phyloP scores from a whole-genome alignment of 805 yeast species.

The Myxozyma vanderwaltii region DNA sequence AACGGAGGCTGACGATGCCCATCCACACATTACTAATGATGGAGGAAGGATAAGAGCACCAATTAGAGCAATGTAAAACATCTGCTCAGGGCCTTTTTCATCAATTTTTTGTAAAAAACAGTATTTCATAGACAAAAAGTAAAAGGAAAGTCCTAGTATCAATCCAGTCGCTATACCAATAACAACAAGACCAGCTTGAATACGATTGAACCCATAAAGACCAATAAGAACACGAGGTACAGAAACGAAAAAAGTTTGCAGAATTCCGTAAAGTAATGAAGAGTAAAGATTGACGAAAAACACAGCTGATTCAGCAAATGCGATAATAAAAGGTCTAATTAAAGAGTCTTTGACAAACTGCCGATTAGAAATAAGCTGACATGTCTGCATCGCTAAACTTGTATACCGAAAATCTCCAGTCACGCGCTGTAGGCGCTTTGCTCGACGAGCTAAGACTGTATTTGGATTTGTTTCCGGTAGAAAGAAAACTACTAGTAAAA shows the following conservation, averaged over 20 bases:
- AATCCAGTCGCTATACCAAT: constrained; percentile 53
- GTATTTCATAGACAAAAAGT: neutral
- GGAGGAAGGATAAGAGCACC: constrained; percentile 45
- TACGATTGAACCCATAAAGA: constrained; percentile 50
- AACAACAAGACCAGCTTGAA: constrained; percentile 54
- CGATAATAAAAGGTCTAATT: constrained; percentile 50
- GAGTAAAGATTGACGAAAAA: constrained; percentile 55
- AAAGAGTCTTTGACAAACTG: constrained; percentile 36
- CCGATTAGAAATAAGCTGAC: neutral
- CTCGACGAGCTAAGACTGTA: constrained; percentile 53
- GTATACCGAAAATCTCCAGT: constrained; percentile 54
- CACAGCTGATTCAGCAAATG: constrained; percentile 59
- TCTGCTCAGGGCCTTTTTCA: constrained; percentile 8
- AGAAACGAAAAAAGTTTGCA: constrained; percentile 62
- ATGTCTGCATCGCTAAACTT: constrained; percentile 40
- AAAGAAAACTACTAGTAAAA: constrained; percentile 45
- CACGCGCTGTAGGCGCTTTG: constrained; percentile 48
- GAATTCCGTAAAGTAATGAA: constrained; percentile 55
- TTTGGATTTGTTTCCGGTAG: constrained; percentile 56
- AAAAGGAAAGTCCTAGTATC: constrained; percentile 30
- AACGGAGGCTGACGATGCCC: constrained; percentile 48
- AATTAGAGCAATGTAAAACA: constrained; percentile 12
- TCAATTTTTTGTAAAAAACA: neutral
- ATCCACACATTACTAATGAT: constrained; percentile 53
- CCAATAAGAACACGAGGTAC: constrained; percentile 58